Conservation (phyloP, 208 protist species). For the Crithidia expoeki region DNA sequence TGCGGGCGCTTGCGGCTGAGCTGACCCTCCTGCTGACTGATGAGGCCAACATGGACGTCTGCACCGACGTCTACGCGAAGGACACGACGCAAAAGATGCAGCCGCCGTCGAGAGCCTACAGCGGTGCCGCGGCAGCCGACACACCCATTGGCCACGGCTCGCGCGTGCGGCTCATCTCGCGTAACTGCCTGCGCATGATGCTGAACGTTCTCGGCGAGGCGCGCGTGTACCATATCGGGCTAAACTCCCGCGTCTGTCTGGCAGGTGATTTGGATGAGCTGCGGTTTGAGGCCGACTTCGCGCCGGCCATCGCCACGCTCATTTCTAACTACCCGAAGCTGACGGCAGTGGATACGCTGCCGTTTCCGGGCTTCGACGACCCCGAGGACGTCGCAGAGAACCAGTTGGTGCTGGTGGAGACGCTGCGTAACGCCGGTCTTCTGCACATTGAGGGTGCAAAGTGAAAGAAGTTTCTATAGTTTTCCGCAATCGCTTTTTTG, state of each 20-base stretch:
- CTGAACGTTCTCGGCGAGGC: slow-evolving; percentile 59
- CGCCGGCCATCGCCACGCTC: slow-evolving; percentile 63
- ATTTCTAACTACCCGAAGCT: slow-evolving; percentile 41
- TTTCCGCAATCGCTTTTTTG: too few species aligned
- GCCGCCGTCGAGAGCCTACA: slow-evolving; percentile 36
- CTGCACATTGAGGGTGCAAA: slow-evolving; percentile 26
- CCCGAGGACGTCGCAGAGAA: slow-evolving; percentile 54
- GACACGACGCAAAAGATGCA: slow-evolving; percentile 58
- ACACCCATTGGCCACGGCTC: slow-evolving; percentile 7
- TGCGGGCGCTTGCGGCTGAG: slow-evolving; percentile 51
- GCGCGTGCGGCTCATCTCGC: slow-evolving; percentile 40
- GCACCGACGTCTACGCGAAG: slow-evolving; percentile 54
- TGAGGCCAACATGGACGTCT: slow-evolving; percentile 58
- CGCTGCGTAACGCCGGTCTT: slow-evolving; percentile 47
- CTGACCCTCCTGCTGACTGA: slow-evolving; percentile 46
- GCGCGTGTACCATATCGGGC: slow-evolving; percentile 58
- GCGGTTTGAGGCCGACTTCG: slow-evolving; percentile 71
- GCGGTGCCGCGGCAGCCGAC: slow-evolving; percentile 9
- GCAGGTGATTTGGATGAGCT: slow-evolving; percentile 41
- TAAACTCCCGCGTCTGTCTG: slow-evolving; percentile 61
- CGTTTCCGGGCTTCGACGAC: slow-evolving; percentile 64
- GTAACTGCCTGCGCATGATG: slow-evolving; percentile 50
- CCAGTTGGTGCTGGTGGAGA: slow-evolving; percentile 46
- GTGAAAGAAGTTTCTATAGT: too few species aligned
- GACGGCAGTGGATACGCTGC: slow-evolving; percentile 39